A percentile compares a stretch with the other conserved stretches of the same genome.
phyloP scores from a whole-genome alignment of 108 stramenopile species.

The Stephanodiscus triporus region DNA sequence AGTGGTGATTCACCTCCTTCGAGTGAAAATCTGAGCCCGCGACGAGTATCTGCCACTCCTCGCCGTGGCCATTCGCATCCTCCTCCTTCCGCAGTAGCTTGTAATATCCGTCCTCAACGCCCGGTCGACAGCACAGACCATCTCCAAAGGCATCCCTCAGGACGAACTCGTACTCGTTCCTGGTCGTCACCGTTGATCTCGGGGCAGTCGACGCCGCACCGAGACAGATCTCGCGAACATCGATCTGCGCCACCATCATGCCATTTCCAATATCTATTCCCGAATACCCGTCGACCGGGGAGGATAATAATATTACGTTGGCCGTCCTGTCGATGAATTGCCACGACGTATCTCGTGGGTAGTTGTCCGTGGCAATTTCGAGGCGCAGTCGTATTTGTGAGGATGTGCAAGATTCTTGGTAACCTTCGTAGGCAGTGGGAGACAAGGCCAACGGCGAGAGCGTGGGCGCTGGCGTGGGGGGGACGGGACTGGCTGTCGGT shows the following conservation, averaged over 20 bases:
- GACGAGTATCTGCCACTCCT: constrained; percentile 18
- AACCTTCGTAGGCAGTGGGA: not conserved
- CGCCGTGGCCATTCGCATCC: not conserved
- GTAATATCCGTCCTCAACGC: constrained; percentile 31
- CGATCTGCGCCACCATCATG: constrained; percentile 12
- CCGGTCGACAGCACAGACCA: constrained; percentile 33
- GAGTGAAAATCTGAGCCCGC: constrained; percentile 25
- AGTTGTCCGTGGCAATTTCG: constrained; percentile 18
- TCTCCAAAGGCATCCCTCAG: constrained; percentile 24
- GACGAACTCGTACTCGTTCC: constrained; percentile 22
- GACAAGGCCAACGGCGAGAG: constrained; percentile 17
- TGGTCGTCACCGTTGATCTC: not conserved
- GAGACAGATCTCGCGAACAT: constrained; percentile 31
- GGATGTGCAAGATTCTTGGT: not conserved
- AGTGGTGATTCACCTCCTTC: constrained; percentile 25
- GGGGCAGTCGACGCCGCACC: not conserved
- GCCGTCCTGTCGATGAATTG: constrained; percentile 16
- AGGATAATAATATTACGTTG: constrained; percentile 14
- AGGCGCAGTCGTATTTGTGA: constrained; percentile 9
- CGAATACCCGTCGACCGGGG: constrained; percentile 3
- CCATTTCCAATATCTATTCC: constrained; percentile 5
- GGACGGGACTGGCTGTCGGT: not conserved
- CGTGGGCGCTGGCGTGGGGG: constrained; percentile 3
- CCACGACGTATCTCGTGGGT: constrained; percentile 23
- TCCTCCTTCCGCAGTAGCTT: constrained; percentile 22